Base-by-base conservation (phyloP, 2,329 filamentous ascomycete genomes). In the Waltergamsia citrina region DNA sequence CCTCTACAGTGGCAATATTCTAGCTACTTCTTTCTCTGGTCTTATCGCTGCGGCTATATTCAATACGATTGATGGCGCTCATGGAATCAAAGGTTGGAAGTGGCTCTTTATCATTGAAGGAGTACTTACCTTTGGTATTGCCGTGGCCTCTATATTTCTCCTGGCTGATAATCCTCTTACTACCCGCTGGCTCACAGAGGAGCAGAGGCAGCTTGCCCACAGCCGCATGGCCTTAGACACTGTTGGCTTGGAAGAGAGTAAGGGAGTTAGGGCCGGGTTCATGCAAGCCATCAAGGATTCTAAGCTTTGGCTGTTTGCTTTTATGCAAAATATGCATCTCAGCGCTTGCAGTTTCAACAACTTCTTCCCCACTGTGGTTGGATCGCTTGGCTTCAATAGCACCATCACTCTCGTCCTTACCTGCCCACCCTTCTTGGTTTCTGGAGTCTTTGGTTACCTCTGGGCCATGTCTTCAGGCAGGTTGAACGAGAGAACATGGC, bases 31-130 rank as follows among this genome's bases (percentile, higher is more conserved):
- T 0, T 45, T 48, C 24, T 46, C 44, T 0, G 45, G 43, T 9
- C 43, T 47, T 5, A 40, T 46, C 9, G 43, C 43, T 3, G 42
- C 42, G 8, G 43, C 33, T 44, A 4, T 35, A 43, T 9, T 61
- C 66, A n/a, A n/a, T 4, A 54, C 55, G 3, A 52, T 52, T 10
- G 77, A 74, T 1, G 52, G 78, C 2, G 66, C 60, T n/a, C n/a
- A n/a, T n/a, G n/a, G n/a, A n/a, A n/a, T n/a, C 33, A 51, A 52
- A 25, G 62, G 62, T 0, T 82, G 76, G 76, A 56, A 70, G 7
- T 78, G 71, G 75, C 59, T 80, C 0, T 81, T 80, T 52, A 77
- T 81, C 29, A 70, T 81, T 16, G 75, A 81, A 48, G 78, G 77
- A 7, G 57, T 62, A 3, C 62, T 43, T 5, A 49, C 40, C 24